Evolutionary conservation across 2,329 filamentous ascomycete genomes (phyloP).

Genomic region (Colletotrichum brevisporum): DNA sequence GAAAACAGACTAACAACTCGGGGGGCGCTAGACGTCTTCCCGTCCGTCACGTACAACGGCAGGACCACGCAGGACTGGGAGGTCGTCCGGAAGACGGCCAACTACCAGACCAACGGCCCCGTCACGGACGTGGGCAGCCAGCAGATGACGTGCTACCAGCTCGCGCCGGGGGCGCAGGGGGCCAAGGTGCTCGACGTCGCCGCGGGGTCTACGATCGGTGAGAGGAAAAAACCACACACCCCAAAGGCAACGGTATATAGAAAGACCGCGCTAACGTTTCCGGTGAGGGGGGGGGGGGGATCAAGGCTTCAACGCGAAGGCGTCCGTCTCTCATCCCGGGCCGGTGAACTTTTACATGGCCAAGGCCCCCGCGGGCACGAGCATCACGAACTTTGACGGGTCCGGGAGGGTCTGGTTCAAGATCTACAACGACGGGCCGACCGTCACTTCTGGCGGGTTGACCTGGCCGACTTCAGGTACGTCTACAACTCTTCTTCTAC

Average conservation of each 20-base stretch:
- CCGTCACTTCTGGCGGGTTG: constrained; percentile 51
- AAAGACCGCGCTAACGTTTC: background rate
- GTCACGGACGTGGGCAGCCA: constrained; percentile 62
- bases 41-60: constrained; percentile 52
- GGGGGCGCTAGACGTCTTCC: constrained; percentile 55
- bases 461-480: constrained; percentile 57
- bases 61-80: constrained; percentile 58
- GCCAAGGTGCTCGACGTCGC: constrained; percentile 55
- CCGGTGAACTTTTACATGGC: constrained; percentile 58
- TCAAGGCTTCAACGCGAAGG: constrained; percentile 50
- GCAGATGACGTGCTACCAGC: constrained; percentile 67
- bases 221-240: background rate
- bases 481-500: background rate
- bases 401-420: constrained; percentile 58
- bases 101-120: constrained; percentile 64
- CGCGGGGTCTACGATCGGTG: constrained; percentile 44
- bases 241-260: background rate
- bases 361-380: constrained; percentile 51
- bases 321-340: constrained; percentile 58
- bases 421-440: constrained; percentile 59
- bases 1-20: background rate
- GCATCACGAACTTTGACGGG: constrained; percentile 53
- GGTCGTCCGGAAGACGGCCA: constrained; percentile 62
- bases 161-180: constrained; percentile 57
- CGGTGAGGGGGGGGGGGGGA: background rate